phyloP scores from a whole-genome alignment of 164 flowering plant genomes.

The Nelumbo lutea region DNA sequence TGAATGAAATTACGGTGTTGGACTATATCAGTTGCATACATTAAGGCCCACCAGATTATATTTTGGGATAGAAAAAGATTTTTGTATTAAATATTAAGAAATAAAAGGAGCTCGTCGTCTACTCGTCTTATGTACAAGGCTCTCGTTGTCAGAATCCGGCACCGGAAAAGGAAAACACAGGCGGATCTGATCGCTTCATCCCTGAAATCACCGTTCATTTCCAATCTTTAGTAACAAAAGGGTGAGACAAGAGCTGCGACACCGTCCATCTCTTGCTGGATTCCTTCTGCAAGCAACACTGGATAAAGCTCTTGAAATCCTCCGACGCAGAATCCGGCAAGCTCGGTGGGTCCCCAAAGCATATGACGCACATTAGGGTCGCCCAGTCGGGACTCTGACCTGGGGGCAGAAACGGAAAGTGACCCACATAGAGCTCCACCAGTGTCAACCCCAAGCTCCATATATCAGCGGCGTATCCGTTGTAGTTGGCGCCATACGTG shows the following conservation, averaged over 20 bases:
- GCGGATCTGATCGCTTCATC: neutral
- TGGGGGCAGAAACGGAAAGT: constrained; percentile 51
- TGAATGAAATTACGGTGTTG: too few relatives aligned
- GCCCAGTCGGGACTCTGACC: constrained; percentile 86
- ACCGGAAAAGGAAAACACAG: constrained; percentile 2
- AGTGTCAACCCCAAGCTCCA: constrained; percentile 81
- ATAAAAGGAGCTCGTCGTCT: too few relatives aligned
- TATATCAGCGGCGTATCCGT: constrained; percentile 65
- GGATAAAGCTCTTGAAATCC: constrained; percentile 50
- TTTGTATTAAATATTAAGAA: too few relatives aligned
- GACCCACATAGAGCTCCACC: constrained; percentile 69
- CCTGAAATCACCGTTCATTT: neutral
- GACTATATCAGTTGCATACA: too few relatives aligned
- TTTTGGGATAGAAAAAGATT: too few relatives aligned
- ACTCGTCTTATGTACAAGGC: too few relatives aligned
- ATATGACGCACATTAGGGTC: constrained; percentile 75
- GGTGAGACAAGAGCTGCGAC: constrained; percentile 49
- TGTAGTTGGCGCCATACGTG: constrained; percentile 46
- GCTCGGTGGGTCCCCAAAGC: constrained; percentile 67
- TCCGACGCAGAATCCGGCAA: constrained; percentile 48
- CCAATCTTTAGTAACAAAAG: constrained; percentile 35
- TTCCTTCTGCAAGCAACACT: constrained; percentile 74
- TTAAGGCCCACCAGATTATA: too few relatives aligned
- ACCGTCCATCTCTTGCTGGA: constrained; percentile 56
- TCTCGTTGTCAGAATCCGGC: neutral